phyloP scores from a whole-genome alignment of 345 rosid species.

The Syzygium aromaticum region DNA sequence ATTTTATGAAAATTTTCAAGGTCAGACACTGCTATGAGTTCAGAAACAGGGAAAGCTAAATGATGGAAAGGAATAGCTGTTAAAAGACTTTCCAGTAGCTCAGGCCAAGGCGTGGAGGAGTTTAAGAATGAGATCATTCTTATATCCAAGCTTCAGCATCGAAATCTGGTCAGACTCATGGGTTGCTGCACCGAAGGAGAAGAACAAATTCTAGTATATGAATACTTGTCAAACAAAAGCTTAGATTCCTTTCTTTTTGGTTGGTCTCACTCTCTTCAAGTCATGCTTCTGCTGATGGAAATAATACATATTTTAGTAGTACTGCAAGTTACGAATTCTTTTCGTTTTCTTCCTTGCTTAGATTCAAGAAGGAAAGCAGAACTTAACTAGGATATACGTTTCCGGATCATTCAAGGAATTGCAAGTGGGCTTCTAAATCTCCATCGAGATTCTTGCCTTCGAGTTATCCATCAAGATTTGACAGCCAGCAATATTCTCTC shows the following conservation, averaged over 20 bases:
- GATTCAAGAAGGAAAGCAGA: too few relatives aligned
- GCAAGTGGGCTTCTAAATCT: too few relatives aligned
- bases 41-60: conserved; percentile 31
- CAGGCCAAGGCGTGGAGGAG: background rate
- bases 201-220: too few relatives aligned
- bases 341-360: background rate
- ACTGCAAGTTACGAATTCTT: background rate
- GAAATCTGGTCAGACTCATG: too few relatives aligned
- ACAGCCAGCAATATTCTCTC: too few relatives aligned
- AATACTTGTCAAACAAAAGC: background rate
- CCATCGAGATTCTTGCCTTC: too few relatives aligned
- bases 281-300: background rate
- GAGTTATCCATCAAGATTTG: too few relatives aligned
- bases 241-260: too few relatives aligned
- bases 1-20: background rate
- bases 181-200: background rate
- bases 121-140: background rate
- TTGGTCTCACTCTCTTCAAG: background rate
- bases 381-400: too few relatives aligned
- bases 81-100: conserved; percentile 41
- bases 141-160: background rate
- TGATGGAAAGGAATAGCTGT: conserved; percentile 43
- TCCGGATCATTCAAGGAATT: too few relatives aligned
- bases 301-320: rapidly evolving
- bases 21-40: background rate